A percentile compares a stretch with the other conserved stretches of the same genome.
These are phyloP conservation scores for Pittosporum tobira DNA, from an alignment of 129 eudicot genomes.

Conservation along the genomic window DNA sequence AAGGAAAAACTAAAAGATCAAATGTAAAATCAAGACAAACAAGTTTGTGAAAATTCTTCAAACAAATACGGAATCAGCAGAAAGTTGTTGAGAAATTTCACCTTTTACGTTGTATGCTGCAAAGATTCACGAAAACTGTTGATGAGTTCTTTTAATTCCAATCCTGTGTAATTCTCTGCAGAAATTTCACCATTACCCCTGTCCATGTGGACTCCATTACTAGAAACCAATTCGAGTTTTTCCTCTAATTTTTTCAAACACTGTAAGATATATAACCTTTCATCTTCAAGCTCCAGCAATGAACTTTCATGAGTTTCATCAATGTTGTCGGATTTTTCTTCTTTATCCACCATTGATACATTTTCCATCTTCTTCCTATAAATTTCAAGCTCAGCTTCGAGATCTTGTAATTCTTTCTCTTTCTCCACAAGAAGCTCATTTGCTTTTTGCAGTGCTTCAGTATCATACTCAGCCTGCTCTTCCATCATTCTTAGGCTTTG, in stretches of 20 bases:
- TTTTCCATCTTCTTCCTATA: constrained; percentile 28
- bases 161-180: constrained; percentile 20
- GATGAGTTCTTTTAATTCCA: constrained; percentile 14
- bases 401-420: constrained; percentile 57
- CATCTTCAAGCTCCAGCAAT: constrained; percentile 22
- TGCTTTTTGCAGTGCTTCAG: constrained; percentile 71
- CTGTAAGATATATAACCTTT: constrained; percentile 14
- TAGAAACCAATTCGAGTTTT: constrained; percentile 14
- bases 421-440: constrained; percentile 63
- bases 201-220: constrained; percentile 5
- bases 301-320: constrained; percentile 1
- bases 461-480: constrained; percentile 91
- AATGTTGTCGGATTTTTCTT: background rate
- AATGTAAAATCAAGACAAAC: too few relatives aligned
- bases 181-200: constrained; percentile 10
- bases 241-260: constrained; percentile 25
- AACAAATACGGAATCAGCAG: too few relatives aligned
- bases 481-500: constrained; percentile 92
- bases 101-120: constrained; percentile 1
- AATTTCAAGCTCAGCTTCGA: constrained; percentile 45
- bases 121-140: constrained; percentile 4
- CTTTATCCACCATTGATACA: constrained; percentile 4
- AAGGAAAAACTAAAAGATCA: too few relatives aligned
- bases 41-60: too few relatives aligned
- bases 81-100: background rate